Conservation (phyloP, 148 eudicot species). For the Cornus kousa region DNA sequence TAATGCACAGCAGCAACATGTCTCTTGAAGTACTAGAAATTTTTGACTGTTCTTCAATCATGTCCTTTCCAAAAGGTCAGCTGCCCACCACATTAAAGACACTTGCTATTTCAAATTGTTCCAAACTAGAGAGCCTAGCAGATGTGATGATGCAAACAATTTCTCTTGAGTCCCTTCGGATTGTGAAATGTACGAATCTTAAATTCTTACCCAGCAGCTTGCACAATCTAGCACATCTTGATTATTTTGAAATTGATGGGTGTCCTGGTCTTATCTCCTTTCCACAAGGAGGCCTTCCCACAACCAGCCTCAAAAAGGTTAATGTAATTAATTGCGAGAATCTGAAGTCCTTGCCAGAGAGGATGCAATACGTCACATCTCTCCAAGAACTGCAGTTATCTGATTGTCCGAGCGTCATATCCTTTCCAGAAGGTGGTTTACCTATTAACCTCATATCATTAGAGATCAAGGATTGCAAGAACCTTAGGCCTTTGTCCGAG, state of each 20-base stretch:
- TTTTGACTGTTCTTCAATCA: not conserved
- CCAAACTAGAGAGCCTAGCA: not conserved
- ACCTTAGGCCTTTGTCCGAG: slow-evolving; percentile 8
- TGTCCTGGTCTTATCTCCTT: not conserved
- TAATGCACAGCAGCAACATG: not conserved
- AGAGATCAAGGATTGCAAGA: slow-evolving; percentile 17
- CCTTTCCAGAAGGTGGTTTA: slow-evolving; percentile 14
- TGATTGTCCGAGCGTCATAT: slow-evolving; percentile 3
- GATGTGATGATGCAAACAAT: not conserved
- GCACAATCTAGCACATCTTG: not conserved
- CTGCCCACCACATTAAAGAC: not conserved
- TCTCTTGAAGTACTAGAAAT: not conserved
- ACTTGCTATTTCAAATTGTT: not conserved
- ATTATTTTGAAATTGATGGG: not conserved
- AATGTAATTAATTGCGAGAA: not conserved
- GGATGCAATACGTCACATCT: not conserved
- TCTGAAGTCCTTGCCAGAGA: not conserved
- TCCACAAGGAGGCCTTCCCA: not conserved
- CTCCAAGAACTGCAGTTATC: slow-evolving; percentile 12
- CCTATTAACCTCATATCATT: slow-evolving; percentile 11
- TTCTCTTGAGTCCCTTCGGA: not conserved
- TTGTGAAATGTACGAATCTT: not conserved
- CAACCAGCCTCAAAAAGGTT: not conserved
- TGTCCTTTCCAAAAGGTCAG: not conserved
- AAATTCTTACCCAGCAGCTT: not conserved